Evolutionary conservation across 208 protist genomes (phyloP).

Genomic region (Naegleria lovaniensis): DNA sequence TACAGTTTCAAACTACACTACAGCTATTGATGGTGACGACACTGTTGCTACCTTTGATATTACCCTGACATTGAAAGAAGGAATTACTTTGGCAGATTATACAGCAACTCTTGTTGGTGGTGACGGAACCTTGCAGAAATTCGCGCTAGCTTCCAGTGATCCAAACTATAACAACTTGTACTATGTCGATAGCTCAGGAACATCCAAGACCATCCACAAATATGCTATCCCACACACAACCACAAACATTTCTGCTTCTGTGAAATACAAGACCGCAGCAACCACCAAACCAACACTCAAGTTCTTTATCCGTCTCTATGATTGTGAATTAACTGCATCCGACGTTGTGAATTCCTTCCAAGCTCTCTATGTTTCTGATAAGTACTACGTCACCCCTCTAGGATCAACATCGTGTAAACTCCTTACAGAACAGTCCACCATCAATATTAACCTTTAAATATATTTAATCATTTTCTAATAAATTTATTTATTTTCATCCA

Average conservation of each 20-base stretch:
- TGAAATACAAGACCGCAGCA: neutral
- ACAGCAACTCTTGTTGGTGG: neutral
- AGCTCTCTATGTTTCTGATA: neutral
- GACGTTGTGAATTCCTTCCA: neutral
- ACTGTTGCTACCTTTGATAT: neutral
- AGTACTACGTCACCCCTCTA: neutral
- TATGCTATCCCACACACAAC: neutral
- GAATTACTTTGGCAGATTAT: neutral
- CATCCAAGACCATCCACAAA: neutral
- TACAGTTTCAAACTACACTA: neutral
- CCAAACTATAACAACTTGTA: neutral
- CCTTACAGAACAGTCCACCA: neutral
- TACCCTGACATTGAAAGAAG: neutral
- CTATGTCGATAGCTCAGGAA: neutral
- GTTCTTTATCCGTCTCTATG: neutral
- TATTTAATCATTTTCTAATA: neutral
- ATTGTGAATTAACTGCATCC: neutral
- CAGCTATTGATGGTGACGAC: neutral
- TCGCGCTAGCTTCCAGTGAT: neutral
- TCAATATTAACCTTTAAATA: neutral
- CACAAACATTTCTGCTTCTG: neutral
- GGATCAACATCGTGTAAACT: neutral
- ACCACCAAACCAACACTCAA: neutral
- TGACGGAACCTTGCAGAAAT: neutral
- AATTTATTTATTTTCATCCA: neutral